Conservation (phyloP, 2,329 filamentous ascomycete genomes). For the Cladophialophora psammophila region DNA sequence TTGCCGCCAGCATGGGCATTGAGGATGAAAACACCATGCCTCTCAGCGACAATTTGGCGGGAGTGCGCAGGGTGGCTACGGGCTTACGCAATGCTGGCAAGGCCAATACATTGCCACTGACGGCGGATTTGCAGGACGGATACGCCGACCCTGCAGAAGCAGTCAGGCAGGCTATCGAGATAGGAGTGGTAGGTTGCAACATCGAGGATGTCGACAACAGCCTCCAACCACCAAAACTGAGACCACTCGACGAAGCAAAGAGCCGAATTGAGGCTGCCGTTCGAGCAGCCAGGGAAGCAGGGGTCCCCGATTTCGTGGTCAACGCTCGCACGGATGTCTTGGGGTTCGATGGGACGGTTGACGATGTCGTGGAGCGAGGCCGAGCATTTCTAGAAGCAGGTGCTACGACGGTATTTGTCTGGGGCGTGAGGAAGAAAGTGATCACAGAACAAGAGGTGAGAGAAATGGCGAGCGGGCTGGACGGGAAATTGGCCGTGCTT, state of each 20-base stretch:
- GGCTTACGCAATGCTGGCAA: conserved; percentile 51
- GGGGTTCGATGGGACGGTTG: conserved; percentile 47
- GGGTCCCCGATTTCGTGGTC: conserved; percentile 64
- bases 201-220: conserved; percentile 60
- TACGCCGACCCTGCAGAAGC: conserved; percentile 60
- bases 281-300: conserved; percentile 53
- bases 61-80: conserved; percentile 49
- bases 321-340: conserved; percentile 68
- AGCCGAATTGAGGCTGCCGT: conserved; percentile 59
- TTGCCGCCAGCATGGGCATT: conserved; percentile 56
- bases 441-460: conserved; percentile 57
- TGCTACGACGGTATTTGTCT: conserved; percentile 67
- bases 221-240: conserved; percentile 44
- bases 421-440: conserved; percentile 58
- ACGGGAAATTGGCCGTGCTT: conserved; percentile 53
- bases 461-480: conserved; percentile 59
- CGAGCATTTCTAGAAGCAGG: conserved; percentile 65
- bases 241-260: conserved; percentile 44
- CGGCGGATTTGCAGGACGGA: conserved; percentile 67
- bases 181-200: conserved; percentile 65
- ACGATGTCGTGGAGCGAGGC: conserved; percentile 62
- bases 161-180: conserved; percentile 55
- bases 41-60: conserved; percentile 58
- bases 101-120: conserved; percentile 52
- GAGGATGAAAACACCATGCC: conserved; percentile 58